Evolutionary conservation across 2,329 filamentous ascomycete genomes (phyloP).

Genomic region (Cadophora gregata): DNA sequence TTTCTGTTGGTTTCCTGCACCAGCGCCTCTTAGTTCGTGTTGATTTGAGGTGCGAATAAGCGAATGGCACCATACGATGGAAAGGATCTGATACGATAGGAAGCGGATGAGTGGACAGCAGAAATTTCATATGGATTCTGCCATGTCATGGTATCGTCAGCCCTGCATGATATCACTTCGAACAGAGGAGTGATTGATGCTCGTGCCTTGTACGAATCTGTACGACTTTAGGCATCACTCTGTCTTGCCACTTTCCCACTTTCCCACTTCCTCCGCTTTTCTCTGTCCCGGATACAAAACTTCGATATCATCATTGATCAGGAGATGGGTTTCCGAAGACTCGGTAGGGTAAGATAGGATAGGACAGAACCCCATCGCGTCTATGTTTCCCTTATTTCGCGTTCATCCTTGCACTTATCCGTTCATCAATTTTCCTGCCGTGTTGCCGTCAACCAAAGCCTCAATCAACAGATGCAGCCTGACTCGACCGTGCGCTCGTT

Average conservation of each 20-base stretch:
- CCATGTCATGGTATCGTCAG: slow-evolving; percentile 15
- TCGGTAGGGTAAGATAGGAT: not conserved
- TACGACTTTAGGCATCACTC: slow-evolving; percentile 16
- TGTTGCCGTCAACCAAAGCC: not conserved
- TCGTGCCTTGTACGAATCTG: slow-evolving; percentile 1
- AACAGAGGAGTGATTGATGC: not conserved
- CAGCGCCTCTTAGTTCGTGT: not conserved
- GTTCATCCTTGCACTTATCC: not conserved
- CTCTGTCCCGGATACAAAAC: not conserved
- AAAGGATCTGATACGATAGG: not conserved
- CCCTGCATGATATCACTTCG: slow-evolving; percentile 1
- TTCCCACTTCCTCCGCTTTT: not conserved
- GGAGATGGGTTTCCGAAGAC: not conserved
- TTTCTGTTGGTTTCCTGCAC: not conserved
- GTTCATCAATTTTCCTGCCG: not conserved
- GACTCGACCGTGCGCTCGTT: not conserved
- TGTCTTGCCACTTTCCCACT: not conserved
- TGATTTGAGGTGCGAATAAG: not conserved
- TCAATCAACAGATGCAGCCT: not conserved
- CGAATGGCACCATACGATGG: not conserved
- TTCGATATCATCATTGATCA: not conserved
- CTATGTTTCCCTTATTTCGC: slow-evolving; percentile 10
- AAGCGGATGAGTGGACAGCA: not conserved
- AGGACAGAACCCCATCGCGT: slow-evolving; percentile 7
- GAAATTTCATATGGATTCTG: not conserved